These are phyloP conservation scores for Fusarium incarnatum DNA, from an alignment of 2,329 filamentous ascomycete species.

Conservation along the genomic window DNA sequence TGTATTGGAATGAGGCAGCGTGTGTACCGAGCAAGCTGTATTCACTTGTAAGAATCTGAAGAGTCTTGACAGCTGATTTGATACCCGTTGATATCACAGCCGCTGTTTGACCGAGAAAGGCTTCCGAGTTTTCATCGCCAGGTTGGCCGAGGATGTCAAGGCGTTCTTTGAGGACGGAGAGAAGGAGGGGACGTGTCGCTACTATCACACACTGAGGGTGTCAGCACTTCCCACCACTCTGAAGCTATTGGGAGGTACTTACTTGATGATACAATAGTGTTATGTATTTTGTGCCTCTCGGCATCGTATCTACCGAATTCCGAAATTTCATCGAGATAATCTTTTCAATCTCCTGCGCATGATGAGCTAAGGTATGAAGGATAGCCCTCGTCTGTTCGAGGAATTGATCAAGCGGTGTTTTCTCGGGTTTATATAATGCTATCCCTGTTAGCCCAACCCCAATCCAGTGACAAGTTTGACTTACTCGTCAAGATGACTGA, in stretches of 20 bases:
- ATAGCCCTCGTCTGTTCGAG: constrained; percentile 53
- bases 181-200: constrained; percentile 53
- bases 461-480: not conserved
- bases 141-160: constrained; percentile 46
- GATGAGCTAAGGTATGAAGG: constrained; percentile 51
- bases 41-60: constrained; percentile 53
- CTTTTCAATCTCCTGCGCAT: constrained; percentile 54
- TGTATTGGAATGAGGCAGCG: too few relatives aligned
- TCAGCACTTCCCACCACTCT: not conserved
- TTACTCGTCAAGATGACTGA: constrained; percentile 53
- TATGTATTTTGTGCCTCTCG: constrained; percentile 53
- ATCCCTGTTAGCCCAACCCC: not conserved
- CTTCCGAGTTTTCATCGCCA: constrained; percentile 48
- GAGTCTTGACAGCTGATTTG: constrained; percentile 55
- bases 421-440: constrained; percentile 53
- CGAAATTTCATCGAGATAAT: constrained; percentile 51
- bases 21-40: constrained; percentile 52
- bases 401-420: constrained; percentile 50
- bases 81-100: constrained; percentile 55
- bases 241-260: not conserved
- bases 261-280: constrained; percentile 56
- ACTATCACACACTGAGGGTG: constrained; percentile 52
- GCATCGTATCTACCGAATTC: constrained; percentile 52
- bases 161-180: constrained; percentile 54
- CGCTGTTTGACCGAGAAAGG: constrained; percentile 50